Evolutionary conservation across 192 early-diverging fungal genomes (phyloP).

Genomic region (Coemansia sp.): DNA sequence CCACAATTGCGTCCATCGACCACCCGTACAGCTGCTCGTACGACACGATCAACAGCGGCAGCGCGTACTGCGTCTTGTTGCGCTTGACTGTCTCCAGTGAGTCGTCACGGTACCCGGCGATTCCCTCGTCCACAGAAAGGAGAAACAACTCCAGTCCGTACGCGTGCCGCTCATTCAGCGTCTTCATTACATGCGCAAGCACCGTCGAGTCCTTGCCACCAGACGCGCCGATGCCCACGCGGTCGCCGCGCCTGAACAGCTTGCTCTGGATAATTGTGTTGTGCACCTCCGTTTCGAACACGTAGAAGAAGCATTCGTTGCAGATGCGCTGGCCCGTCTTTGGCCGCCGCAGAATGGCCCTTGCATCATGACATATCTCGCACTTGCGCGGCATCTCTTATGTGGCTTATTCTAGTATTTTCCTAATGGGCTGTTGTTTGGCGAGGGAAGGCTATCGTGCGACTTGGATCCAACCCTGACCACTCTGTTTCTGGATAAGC

Average conservation of each 20-base stretch:
- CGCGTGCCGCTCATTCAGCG: conserved; percentile 87
- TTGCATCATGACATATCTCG: conserved; percentile 64
- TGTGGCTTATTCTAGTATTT: conserved; percentile 45
- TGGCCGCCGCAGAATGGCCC: conserved; percentile 88
- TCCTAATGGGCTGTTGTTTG: background rate
- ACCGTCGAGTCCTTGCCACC: conserved; percentile 98
- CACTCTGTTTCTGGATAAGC: background rate
- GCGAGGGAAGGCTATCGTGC: background rate
- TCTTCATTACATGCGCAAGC: conserved; percentile 90
- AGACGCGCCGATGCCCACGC: conserved; percentile 92
- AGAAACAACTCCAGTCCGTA: conserved; percentile 90
- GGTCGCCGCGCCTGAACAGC: conserved; percentile 83
- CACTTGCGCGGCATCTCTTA: conserved; percentile 62
- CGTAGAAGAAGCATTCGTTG: conserved; percentile 86
- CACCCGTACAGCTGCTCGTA: conserved; percentile 97
- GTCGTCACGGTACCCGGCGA: conserved; percentile 96
- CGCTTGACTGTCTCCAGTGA: conserved; percentile 97
- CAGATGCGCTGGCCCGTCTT: conserved; percentile 91
- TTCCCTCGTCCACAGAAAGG: conserved; percentile 97
- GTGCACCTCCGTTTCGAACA: conserved; percentile 94
- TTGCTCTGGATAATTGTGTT: conserved; percentile 81
- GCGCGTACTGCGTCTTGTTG: conserved; percentile 89
- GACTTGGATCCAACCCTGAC: no score
- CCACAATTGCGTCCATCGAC: conserved; percentile 98
- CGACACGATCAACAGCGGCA: conserved; percentile 92